Percentiles rank a stretch among this genome's conserved stretches.
Evolutionary conservation across 177 flowering plant species (phyloP).

Genomic region (Vitis hybrid): DNA sequence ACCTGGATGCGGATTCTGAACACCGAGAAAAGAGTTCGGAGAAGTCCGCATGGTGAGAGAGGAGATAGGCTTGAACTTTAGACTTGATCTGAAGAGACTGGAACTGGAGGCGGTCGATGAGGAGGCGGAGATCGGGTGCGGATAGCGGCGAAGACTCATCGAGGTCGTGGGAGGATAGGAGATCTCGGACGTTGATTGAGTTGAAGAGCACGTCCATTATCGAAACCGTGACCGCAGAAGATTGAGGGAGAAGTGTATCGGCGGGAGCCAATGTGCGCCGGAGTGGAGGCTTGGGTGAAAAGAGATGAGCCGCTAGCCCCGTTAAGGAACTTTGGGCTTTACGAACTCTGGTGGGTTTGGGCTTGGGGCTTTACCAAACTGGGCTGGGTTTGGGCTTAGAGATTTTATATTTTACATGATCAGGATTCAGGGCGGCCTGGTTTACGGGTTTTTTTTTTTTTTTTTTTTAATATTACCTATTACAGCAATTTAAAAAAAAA

Average conservation of each 20-base stretch:
- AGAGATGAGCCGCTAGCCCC: no score
- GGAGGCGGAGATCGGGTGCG: constrained; percentile 96
- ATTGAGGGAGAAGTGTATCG: not conserved
- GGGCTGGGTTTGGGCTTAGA: constrained; percentile 1
- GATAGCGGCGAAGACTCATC: constrained; percentile 74
- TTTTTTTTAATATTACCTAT: no score
- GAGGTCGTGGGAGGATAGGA: constrained; percentile 63
- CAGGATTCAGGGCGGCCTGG: no score
- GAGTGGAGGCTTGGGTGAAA: not conserved
- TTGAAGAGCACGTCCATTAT: constrained; percentile 55
- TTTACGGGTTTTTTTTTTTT: no score
- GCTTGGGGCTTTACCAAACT: no score
- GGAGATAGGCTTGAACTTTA: constrained; percentile 61
- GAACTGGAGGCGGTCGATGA: constrained; percentile 72
- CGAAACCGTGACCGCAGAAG: not conserved
- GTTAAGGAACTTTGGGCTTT: not conserved
- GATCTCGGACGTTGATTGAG: constrained; percentile 73
- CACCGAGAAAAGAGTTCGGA: constrained; percentile 57
- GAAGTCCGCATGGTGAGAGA: constrained; percentile 62
- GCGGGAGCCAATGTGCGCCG: constrained; percentile 15
- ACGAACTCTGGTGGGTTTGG: no score
- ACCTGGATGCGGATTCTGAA: constrained; percentile 37
- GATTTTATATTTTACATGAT: not conserved
- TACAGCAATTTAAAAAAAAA: no score
- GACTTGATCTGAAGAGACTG: constrained; percentile 76